Evolutionary conservation across 1,284 basidiomycete species (phyloP).

Genomic region (Fomitopsis palustris): DNA sequence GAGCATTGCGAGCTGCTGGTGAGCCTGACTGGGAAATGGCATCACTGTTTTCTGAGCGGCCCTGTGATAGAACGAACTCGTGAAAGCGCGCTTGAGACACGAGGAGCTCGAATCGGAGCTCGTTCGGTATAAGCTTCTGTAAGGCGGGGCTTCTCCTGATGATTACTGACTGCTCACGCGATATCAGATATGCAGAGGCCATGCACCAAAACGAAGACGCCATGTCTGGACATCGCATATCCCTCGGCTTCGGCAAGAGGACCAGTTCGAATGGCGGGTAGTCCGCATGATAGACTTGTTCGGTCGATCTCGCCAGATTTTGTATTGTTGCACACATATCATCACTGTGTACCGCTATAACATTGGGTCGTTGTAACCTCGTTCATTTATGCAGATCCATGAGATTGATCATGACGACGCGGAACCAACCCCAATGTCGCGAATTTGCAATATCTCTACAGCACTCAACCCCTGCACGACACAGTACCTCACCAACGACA

Average conservation of each 20-base stretch:
- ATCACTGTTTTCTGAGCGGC: neutral
- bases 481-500: neutral
- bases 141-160: slow-evolving; percentile 29
- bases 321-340: neutral
- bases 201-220: slow-evolving; percentile 84
- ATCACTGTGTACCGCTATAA: neutral
- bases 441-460: too few relatives aligned
- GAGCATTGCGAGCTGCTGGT: slow-evolving; percentile 79
- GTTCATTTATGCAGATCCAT: neutral
- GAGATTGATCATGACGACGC: neutral
- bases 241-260: slow-evolving; percentile 31
- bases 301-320: neutral
- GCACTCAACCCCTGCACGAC: too few relatives aligned
- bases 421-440: neutral
- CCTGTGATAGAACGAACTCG: slow-evolving; percentile 76
- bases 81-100: slow-evolving; percentile 79
- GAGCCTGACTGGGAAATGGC: slow-evolving; percentile 22
- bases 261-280: slow-evolving; percentile 20
- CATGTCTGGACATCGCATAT: slow-evolving; percentile 68
- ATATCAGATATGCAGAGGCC: slow-evolving; percentile 77
- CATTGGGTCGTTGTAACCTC: neutral
- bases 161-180: neutral
- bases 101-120: slow-evolving; percentile 91
- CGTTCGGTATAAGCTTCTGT: slow-evolving; percentile 89
- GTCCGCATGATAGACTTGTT: neutral